Evolutionary conservation across 164 flowering plant species (phyloP), one percentile per base, ranked within the genome.

Genomic region (Sedum album): DNA sequence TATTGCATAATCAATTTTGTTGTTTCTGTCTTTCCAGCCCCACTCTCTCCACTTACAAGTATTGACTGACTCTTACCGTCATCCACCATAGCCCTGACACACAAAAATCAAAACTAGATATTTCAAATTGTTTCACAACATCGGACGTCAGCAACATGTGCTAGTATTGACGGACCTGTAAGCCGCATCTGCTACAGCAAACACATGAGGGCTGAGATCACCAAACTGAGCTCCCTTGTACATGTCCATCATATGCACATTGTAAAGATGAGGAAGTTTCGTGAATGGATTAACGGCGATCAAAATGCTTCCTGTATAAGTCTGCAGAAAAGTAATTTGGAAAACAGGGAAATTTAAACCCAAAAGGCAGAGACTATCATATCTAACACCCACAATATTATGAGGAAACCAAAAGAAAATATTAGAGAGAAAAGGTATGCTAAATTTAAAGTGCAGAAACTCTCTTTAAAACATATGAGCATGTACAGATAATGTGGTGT

Each of bases 21-120:
- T 31, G 99, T 92, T 85, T 95, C 99, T n/a, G 99, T 95, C 76
- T 95, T 95, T 26, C 99, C 99, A 53, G 99, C 99, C 42, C 99
- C 99, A 84, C 99, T 95, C 82, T 95, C 99, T 70, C 99, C 99
- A 80, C 99, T 95, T 55, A 95, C 99, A 67, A 95, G 72, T 72
- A 95, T 95, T 41, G 99, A 95, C 76, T 95, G 99, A 68, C 97
- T 90, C 62, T 75, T 73, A 64, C 74, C 75, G 33, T 90, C 97
- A 69, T 53, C 82, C 83, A 88, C 77, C 99, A 95, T 95, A 55
- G 97, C 97, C 77, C 99, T 95, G 78, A 44, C 70, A 74, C 25
- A 62, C 71, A 63, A 76, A 73, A 75, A 65, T 46, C 71, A 71
- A 75, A 79, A 65, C 5, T 36, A 62, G 23, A 31, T 1, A 31